phyloP scores from a whole-genome alignment of 2,329 filamentous ascomycete species.

The Fusarium papillatum region DNA sequence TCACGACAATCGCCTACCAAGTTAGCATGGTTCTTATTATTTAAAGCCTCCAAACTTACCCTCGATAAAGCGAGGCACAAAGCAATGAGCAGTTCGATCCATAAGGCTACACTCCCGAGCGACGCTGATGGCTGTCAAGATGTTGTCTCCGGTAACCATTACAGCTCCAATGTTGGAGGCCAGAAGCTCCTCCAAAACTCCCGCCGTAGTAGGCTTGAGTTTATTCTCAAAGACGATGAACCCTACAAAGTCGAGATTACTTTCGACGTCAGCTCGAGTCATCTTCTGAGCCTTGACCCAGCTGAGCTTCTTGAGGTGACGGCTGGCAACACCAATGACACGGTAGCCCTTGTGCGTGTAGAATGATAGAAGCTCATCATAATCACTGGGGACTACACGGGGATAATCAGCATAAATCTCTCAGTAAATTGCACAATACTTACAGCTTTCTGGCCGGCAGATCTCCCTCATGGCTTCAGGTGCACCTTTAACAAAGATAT shows the following conservation, averaged over 20 bases:
- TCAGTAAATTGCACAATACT: conserved; percentile 48
- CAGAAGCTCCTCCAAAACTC: conserved; percentile 85
- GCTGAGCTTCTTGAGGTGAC: conserved; percentile 87
- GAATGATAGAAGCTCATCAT: conserved; percentile 87
- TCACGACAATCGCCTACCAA: conserved; percentile 76
- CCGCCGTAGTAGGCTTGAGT: conserved; percentile 87
- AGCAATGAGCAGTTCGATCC: conserved; percentile 86
- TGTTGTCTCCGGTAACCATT: conserved; percentile 99
- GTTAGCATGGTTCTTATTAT: conserved; percentile 19
- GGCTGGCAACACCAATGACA: conserved; percentile 95
- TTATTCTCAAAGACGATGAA: conserved; percentile 99
- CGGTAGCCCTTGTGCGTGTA: conserved; percentile 98
- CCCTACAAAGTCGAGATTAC: conserved; percentile 86
- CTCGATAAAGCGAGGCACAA: conserved; percentile 89
- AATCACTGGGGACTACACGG: conserved; percentile 80
- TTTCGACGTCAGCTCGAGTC: conserved; percentile 88
- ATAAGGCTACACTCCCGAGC: conserved; percentile 91
- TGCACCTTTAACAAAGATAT: conserved; percentile 95
- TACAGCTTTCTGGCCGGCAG: conserved; percentile 84
- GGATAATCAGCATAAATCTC: conserved; percentile 23
- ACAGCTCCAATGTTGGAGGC: conserved; percentile 88
- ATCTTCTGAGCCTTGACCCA: conserved; percentile 98
- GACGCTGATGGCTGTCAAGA: conserved; percentile 95
- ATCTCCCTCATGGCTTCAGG: conserved; percentile 98
- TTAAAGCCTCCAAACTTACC: conserved; percentile 57